Conservation (phyloP, 225 moss, liverwort and hornwort species). For the Thuidium tamariscinum region DNA sequence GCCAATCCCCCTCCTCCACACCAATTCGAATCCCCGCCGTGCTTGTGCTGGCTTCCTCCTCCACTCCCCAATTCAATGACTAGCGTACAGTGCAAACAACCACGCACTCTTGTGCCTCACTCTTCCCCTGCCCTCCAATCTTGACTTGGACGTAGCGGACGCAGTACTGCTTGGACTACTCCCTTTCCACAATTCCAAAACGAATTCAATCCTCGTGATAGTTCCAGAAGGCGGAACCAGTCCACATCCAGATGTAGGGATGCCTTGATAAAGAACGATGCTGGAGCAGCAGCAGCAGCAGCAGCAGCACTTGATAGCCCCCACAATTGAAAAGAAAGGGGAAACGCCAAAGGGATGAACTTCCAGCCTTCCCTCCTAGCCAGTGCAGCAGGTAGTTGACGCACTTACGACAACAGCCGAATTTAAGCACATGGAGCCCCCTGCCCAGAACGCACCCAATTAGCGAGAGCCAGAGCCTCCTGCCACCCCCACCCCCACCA, state of each 20-base stretch:
- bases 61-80: background rate
- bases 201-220: background rate
- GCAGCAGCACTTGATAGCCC: background rate
- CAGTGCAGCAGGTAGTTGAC: background rate
- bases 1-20: background rate
- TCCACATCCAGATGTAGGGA: background rate
- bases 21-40: background rate
- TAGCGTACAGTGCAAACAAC: background rate
- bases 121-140: background rate
- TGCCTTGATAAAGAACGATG: background rate
- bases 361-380: background rate
- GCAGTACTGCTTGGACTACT: background rate
- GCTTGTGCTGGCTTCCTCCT: background rate
- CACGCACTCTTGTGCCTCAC: background rate
- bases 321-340: background rate
- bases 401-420: background rate
- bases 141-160: background rate
- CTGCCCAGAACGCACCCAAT: background rate
- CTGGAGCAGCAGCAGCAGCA: background rate
- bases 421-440: slow-evolving; percentile 2
- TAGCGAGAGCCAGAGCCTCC: background rate
- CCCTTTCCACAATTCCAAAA: background rate
- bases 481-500: background rate
- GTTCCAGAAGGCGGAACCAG: background rate
- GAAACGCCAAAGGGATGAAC: background rate